phyloP scores from a whole-genome alignment of 768 basidiomycete genomes.

The Leucocoprinus sp. region DNA sequence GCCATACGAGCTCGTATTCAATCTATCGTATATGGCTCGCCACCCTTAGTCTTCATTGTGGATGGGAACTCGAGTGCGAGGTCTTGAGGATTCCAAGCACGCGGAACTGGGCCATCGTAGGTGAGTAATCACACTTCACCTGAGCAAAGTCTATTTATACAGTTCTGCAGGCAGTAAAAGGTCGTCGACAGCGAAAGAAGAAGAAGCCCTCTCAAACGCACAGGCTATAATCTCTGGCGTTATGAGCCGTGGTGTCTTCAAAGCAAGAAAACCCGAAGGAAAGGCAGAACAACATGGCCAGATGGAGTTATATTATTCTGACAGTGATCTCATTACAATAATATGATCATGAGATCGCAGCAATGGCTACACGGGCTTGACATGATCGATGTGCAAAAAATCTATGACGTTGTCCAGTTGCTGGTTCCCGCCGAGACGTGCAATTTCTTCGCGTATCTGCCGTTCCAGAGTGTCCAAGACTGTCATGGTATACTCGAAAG shows the following conservation, averaged over 20 bases:
- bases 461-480: conserved; percentile 61
- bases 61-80: conserved; percentile 86
- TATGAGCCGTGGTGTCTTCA: conserved; percentile 59
- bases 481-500: conserved; percentile 77
- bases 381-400: conserved; percentile 34
- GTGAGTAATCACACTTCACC: conserved; percentile 33
- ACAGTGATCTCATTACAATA: no score
- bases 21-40: conserved; percentile 87
- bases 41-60: conserved; percentile 57
- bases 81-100: conserved; percentile 86
- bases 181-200: neutral
- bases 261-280: conserved; percentile 63
- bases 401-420: conserved; percentile 52
- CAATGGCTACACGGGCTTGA: conserved; percentile 5
- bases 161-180: conserved; percentile 20
- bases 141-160: conserved; percentile 1
- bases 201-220: conserved; percentile 35
- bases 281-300: conserved; percentile 36
- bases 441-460: conserved; percentile 64
- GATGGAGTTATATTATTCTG: no score
- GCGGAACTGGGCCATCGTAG: conserved; percentile 86
- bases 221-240: conserved; percentile 49
- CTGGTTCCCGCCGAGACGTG: conserved; percentile 68
- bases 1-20: conserved; percentile 62
- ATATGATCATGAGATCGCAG: neutral